Evolutionary conservation across 1,284 basidiomycete genomes (phyloP).

Genomic region (Moesziomyces sp.): DNA sequence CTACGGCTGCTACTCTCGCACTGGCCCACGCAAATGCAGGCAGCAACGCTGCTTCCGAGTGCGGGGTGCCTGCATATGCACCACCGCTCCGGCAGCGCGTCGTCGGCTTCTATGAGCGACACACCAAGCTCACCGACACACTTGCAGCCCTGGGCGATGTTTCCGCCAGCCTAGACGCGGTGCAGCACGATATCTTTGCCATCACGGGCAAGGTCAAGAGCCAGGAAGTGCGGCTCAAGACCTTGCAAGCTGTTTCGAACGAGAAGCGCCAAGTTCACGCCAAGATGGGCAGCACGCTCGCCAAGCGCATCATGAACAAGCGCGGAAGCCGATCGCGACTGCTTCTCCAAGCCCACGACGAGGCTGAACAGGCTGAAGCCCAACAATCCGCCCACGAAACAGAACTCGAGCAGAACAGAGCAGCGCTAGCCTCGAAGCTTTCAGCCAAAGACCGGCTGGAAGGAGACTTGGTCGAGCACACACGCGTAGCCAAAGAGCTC

Average conservation of each 20-base stretch:
- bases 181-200: conserved; percentile 33
- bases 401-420: conserved; percentile 22
- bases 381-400: conserved; percentile 29
- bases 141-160: conserved; percentile 38
- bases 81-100: conserved; percentile 35
- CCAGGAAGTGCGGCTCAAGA: conserved; percentile 29
- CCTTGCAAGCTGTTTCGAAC: conserved; percentile 18
- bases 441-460: conserved; percentile 25
- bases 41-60: conserved; percentile 17
- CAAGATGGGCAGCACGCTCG: conserved; percentile 28
- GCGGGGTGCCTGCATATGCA: conserved; percentile 31
- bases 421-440: conserved; percentile 3
- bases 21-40: conserved; percentile 5
- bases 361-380: conserved; percentile 18
- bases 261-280: conserved; percentile 19
- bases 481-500: conserved; percentile 14
- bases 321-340: conserved; percentile 13
- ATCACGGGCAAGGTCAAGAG: conserved; percentile 43
- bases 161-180: conserved; percentile 18
- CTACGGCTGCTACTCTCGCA: conserved; percentile 29
- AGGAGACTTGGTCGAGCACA: conserved; percentile 20
- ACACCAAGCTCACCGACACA: conserved; percentile 24
- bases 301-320: conserved; percentile 46
- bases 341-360: conserved; percentile 14
- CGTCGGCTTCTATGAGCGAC: conserved; percentile 21